These are phyloP conservation scores for Aspergillus udagawae DNA, from an alignment of 2,329 filamentous ascomycete genomes.

Conservation along the genomic window DNA sequence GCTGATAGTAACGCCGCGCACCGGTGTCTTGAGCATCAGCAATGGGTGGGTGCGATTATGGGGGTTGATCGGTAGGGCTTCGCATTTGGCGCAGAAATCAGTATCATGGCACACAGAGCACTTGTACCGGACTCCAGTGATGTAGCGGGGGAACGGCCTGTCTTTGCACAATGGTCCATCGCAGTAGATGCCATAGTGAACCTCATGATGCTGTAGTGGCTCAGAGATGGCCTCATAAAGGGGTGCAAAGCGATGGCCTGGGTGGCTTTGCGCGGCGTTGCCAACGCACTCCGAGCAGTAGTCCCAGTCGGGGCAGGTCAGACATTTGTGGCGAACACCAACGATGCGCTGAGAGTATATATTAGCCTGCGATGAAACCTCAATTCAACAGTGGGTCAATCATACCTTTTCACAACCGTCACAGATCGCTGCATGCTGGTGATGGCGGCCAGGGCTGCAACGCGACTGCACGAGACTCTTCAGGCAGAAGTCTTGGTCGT, in stretches of 20 bases:
- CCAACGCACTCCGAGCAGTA: slow-evolving; percentile 76
- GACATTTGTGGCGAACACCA: slow-evolving; percentile 92
- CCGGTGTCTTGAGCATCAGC: slow-evolving; percentile 93
- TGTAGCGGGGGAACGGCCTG: slow-evolving; percentile 50
- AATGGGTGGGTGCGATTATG: slow-evolving; percentile 97
- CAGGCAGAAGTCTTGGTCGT: slow-evolving; percentile 53
- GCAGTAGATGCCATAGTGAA: slow-evolving; percentile 85
- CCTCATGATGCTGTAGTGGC: slow-evolving; percentile 45
- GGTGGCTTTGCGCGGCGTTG: slow-evolving; percentile 66
- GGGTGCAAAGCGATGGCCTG: slow-evolving; percentile 81
- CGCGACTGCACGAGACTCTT: slow-evolving; percentile 60
- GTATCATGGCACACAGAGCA: slow-evolving; percentile 92
- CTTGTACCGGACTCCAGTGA: slow-evolving; percentile 88
- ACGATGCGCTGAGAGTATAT: slow-evolving; percentile 59
- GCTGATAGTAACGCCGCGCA: slow-evolving; percentile 81
- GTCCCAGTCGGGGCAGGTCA: slow-evolving; percentile 96
- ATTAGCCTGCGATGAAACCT: slow-evolving; percentile 14
- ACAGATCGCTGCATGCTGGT: slow-evolving; percentile 82
- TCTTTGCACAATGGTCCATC: slow-evolving; percentile 82
- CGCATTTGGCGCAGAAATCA: slow-evolving; percentile 92
- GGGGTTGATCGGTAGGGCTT: slow-evolving; percentile 75
- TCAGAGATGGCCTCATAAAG: slow-evolving; percentile 67
- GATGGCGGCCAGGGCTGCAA: slow-evolving; percentile 74
- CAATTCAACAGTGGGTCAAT: slow-evolving; percentile 5
- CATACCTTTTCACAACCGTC: slow-evolving; percentile 79